These are phyloP conservation scores for Amaranthus tricolor DNA, from an alignment of 179 eudicot genomes.

Conservation along the genomic window DNA sequence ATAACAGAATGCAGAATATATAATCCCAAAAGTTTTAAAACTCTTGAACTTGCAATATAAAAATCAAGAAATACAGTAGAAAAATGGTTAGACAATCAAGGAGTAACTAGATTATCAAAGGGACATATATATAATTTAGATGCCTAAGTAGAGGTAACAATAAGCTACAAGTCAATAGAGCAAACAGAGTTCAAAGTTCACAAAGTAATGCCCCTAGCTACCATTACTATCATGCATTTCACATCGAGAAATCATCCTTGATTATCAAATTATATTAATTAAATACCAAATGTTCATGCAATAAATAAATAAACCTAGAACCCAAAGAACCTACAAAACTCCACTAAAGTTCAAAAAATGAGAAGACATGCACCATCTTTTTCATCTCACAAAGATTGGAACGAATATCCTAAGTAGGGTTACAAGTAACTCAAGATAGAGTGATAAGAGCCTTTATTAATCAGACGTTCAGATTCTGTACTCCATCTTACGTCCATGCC, in stretches of 20 bases:
- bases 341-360: background rate
- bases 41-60: background rate
- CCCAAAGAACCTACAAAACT: background rate
- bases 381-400: background rate
- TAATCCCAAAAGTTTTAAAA: background rate
- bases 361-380: background rate
- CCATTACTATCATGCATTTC: background rate
- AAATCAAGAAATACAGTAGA: background rate
- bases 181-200: background rate
- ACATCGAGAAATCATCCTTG: background rate
- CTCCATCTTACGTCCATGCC: no score
- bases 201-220: background rate
- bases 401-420: background rate
- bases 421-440: background rate
- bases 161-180: background rate
- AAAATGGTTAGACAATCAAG: background rate
- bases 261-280: background rate
- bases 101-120: background rate
- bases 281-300: background rate
- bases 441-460: no score
- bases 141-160: slow-evolving; percentile 4
- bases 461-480: no score
- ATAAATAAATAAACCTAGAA: background rate
- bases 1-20: slow-evolving; percentile 19
- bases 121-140: background rate